Evolutionary conservation across 106 monocot species (phyloP).

Genomic region (Dendrobium officinale): DNA sequence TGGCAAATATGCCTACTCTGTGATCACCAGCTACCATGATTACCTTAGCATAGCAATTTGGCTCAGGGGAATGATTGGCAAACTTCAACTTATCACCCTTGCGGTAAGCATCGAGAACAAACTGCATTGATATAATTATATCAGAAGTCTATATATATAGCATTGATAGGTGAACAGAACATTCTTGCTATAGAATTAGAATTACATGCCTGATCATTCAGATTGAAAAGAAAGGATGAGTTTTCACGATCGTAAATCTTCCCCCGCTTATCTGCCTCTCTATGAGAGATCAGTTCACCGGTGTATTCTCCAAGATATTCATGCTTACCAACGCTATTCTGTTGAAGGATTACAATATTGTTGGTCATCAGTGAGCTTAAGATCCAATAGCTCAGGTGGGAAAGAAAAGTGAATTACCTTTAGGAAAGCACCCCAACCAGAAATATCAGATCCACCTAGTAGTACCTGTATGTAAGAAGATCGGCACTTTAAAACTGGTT

Average conservation of each 20-base stretch:
- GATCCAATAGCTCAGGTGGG: neutral
- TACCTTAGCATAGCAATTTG: slow-evolving; percentile 97
- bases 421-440: slow-evolving; percentile 97
- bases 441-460: slow-evolving; percentile 92
- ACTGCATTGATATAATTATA: slow-evolving; percentile 40
- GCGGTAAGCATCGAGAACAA: slow-evolving; percentile 91
- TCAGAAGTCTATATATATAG: neutral
- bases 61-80: slow-evolving; percentile 95
- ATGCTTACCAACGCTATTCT: slow-evolving; percentile 95
- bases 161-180: neutral
- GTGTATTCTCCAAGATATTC: slow-evolving; percentile 98
- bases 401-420: slow-evolving; percentile 39
- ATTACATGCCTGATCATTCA: slow-evolving; percentile 72
- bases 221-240: slow-evolving; percentile 97
- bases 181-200: neutral
- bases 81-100: slow-evolving; percentile 96
- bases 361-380: neutral
- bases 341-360: slow-evolving; percentile 4
- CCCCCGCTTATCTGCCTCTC: slow-evolving; percentile 97
- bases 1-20: slow-evolving; percentile 94
- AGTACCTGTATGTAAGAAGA: slow-evolving; percentile 45
- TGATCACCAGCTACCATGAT: slow-evolving; percentile 99
- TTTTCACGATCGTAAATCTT: slow-evolving; percentile 99
- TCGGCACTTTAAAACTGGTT: neutral
- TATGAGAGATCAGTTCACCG: slow-evolving; percentile 87